Conservation (phyloP, 2,329 filamentous ascomycete genomes). For the Colletotrichum zoysiae region DNA sequence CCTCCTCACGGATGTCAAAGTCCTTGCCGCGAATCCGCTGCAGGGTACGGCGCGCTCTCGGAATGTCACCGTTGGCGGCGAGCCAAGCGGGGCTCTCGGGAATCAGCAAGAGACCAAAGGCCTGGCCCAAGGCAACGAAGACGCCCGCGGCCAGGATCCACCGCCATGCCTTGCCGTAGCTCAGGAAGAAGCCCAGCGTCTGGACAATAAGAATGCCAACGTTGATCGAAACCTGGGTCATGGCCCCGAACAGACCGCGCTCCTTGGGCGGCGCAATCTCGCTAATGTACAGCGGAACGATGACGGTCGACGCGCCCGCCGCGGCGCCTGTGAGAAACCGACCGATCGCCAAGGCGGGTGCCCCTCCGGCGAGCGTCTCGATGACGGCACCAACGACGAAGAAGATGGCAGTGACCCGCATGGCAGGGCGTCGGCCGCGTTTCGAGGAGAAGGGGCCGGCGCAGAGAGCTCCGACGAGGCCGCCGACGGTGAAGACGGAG, state of each 20-base stretch:
- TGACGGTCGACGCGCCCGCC: constrained; percentile 89
- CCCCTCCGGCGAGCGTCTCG: constrained; percentile 78
- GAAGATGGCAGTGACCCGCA: constrained; percentile 82
- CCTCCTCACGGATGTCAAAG: constrained; percentile 80
- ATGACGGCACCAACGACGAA: constrained; percentile 82
- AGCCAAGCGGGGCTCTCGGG: constrained; percentile 92
- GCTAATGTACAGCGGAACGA: constrained; percentile 94
- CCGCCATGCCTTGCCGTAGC: constrained; percentile 83
- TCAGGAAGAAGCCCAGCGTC: constrained; percentile 87
- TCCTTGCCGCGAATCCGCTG: constrained; percentile 80
- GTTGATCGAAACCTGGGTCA: constrained; percentile 96
- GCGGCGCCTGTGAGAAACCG: constrained; percentile 85
- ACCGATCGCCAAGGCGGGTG: constrained; percentile 77
- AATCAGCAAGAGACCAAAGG: constrained; percentile 78
- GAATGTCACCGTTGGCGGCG: constrained; percentile 73
- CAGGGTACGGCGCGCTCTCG: constrained; percentile 74
- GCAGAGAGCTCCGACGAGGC: constrained; percentile 83
- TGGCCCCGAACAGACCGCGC: constrained; percentile 82
- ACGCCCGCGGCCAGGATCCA: constrained; percentile 83
- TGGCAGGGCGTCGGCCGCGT: constrained; percentile 80
- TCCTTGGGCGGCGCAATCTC: constrained; percentile 84
- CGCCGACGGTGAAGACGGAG: constrained; percentile 92
- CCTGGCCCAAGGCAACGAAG: constrained; percentile 75
- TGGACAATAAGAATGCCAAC: constrained; percentile 89
- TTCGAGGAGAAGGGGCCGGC: constrained; percentile 83